A percentile compares a stretch with the other conserved stretches of the same genome.
phyloP scores from a whole-genome alignment of 2,329 filamentous ascomycete species.

The Alternaria brassicicola region DNA sequence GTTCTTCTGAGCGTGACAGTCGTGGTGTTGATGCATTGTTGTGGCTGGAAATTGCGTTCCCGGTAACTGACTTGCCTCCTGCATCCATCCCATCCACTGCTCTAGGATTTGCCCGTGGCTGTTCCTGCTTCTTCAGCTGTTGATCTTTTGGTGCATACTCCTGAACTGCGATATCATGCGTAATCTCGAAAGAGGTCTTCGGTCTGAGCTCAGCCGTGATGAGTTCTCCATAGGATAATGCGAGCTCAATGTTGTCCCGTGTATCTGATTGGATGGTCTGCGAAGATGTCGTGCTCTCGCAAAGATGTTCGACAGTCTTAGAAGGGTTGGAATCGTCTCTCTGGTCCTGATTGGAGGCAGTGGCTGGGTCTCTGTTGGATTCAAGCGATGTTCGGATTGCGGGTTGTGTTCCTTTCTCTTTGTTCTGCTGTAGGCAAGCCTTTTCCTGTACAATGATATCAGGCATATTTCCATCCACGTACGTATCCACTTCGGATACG shows the following conservation, averaged over 20 bases:
- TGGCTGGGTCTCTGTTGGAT: not conserved
- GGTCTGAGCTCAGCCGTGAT: not conserved
- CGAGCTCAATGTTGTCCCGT: no score
- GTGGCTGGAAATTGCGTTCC: not conserved
- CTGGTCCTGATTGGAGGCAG: not conserved
- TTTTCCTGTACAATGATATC: not conserved
- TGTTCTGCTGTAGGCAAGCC: not conserved
- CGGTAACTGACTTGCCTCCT: not conserved
- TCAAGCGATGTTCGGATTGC: not conserved
- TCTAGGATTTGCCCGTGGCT: not conserved
- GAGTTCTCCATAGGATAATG: not conserved
- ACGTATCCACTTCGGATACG: not conserved
- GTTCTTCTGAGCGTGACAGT: not conserved
- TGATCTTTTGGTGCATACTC: not conserved
- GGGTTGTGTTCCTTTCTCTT: not conserved
- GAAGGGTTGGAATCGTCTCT: not conserved
- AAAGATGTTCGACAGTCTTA: not conserved
- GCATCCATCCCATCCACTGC: not conserved
- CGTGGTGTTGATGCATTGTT: not conserved
- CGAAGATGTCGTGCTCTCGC: not conserved
- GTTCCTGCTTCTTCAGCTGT: not conserved
- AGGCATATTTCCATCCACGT: not conserved
- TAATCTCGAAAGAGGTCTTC: not conserved
- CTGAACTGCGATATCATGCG: not conserved
- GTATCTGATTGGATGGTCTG: no score